Percentiles rank a stretch among this genome's conserved stretches.
phyloP scores from a whole-genome alignment of 495 filamentous ascomycete genomes.

The Lepidopterella palustris region DNA sequence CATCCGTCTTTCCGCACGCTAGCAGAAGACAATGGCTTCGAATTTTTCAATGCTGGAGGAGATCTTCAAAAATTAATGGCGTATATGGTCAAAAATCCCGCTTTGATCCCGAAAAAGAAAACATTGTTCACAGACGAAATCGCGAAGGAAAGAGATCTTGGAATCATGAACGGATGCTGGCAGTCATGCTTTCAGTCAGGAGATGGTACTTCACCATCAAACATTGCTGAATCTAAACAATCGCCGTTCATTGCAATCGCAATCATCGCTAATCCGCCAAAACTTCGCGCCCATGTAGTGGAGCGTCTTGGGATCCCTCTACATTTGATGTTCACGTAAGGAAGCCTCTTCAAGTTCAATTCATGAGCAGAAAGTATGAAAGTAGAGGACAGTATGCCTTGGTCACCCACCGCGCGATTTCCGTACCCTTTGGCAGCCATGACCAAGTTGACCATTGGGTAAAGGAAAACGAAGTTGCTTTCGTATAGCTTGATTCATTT shows the following conservation, averaged over 20 bases:
- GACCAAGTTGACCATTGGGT: too few relatives aligned
- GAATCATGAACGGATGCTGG: slow-evolving; percentile 74
- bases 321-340: too few relatives aligned
- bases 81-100: slow-evolving; percentile 90
- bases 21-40: slow-evolving; percentile 83
- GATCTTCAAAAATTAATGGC: slow-evolving; percentile 91
- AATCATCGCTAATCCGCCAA: slow-evolving; percentile 84
- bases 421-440: too few relatives aligned
- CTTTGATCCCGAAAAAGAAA: slow-evolving; percentile 87
- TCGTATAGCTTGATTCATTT: too few relatives aligned
- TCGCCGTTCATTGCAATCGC: slow-evolving; percentile 46
- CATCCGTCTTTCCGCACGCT: slow-evolving; percentile 72
- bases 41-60: slow-evolving; percentile 76
- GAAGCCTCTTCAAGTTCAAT: too few relatives aligned
- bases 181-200: slow-evolving; percentile 65
- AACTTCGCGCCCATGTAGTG: too few relatives aligned
- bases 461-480: too few relatives aligned
- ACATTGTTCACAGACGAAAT: slow-evolving; percentile 51
- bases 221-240: not conserved
- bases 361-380: too few relatives aligned
- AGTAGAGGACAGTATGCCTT: too few relatives aligned
- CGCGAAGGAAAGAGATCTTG: slow-evolving; percentile 59
- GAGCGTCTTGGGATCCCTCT: too few relatives aligned
- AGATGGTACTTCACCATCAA: too few relatives aligned
- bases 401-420: too few relatives aligned